Base-by-base conservation (phyloP, 2,329 filamentous ascomycete genomes). In the Alternaria sp. region DNA sequence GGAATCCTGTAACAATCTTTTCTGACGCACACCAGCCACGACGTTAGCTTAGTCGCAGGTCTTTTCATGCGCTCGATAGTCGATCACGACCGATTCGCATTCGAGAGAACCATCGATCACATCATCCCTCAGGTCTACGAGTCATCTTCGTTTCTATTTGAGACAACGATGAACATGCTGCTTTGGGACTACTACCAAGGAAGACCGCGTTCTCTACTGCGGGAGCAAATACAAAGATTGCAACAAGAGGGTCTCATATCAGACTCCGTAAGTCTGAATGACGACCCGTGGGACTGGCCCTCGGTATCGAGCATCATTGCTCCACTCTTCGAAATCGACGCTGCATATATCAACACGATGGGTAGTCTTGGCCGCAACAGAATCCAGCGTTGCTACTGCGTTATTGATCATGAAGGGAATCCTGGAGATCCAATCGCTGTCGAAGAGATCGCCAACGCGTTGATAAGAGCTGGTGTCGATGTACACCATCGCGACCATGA, bases 121-220 rank as follows among this genome's bases (percentile, higher is more conserved):
- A 41, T 51, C 7, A 33, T 51, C 13, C 29, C 36, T 7, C 40
- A 56, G 7, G 40, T 56, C 3, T 45, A 51, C 33, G 54, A 56
- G n/a, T 37, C 54, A 21, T 56, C 46, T 1, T 51, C 46, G 11
- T 56, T 56, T n/a, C 36, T 56, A 8, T 51, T 51, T 10, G 54
- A 56, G 50, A 56, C 33, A 14, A 51, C 54, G 14, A 56, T 45
- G 31, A 34, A 45, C 23, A 51, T 56, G 54, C 54, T 56, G 7
- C 24, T 51, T n/a, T 56, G 54, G 54, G 54, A 56, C 14, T 56
- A 51, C 40, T 51, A 56, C 14, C 40, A 44, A 45, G 40, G 46
- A 9, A 6, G 54, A 29, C 39, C 54, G 4, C 54, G 54, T 5
- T 56, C 54, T 1, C 26, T 56, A 24, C 21, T 56, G 2, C 36